Evolutionary conservation across 208 protist species (phyloP), one percentile per base, ranked within the genome.

Genomic region (Herpetomonas samuelpessoai): DNA sequence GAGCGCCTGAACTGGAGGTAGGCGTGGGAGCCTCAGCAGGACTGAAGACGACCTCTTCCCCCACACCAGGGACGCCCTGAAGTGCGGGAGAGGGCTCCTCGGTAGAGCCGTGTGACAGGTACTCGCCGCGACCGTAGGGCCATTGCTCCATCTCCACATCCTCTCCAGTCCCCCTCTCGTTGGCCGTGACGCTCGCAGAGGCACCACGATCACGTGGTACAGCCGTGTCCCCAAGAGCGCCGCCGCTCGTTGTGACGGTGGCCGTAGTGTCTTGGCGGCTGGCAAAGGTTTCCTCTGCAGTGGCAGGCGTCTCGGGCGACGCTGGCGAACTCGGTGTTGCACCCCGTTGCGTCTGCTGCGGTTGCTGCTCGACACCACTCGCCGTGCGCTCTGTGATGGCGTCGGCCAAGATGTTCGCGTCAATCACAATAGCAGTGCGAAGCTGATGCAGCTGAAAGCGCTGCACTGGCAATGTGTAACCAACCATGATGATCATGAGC

Each of bases 401-500:
- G 10, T 48, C 44, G 16, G 44, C 44, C 18, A 48, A 19, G 44
- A 48, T 48, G 44, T 48, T 48, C 10, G 44, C 19, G 44, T 48
- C 44, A 19, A 48, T 48, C 10, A 48, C 10, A 19, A 48, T 19
- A 48, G 44, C 44, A 10, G 44, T 48, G 16, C 16, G 16, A 10
- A 48, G 19, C 44, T 48, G 44, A 6, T 19, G 4, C 10, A 48
- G 44, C 44, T 48, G 9, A 22, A 48, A 48, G 9, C 44, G 44
- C 16, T 48, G 44, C 16, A 48, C 44, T 4, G 44, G 44, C 16
- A 48, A 19, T 4, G 44, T 48, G 44, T 48, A 48, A 4, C 44
- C 44, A 24, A 48, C 44, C 44, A 48, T 48, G 44, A 48, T 48
- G 44, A 48, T 48, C 44, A 48, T 6, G 18, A 48, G 44, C 4